Evolutionary conservation across 768 basidiomycete genomes (phyloP), one percentile per base, ranked within the genome.

Genomic region (Psilocybe subaeruginosa): DNA sequence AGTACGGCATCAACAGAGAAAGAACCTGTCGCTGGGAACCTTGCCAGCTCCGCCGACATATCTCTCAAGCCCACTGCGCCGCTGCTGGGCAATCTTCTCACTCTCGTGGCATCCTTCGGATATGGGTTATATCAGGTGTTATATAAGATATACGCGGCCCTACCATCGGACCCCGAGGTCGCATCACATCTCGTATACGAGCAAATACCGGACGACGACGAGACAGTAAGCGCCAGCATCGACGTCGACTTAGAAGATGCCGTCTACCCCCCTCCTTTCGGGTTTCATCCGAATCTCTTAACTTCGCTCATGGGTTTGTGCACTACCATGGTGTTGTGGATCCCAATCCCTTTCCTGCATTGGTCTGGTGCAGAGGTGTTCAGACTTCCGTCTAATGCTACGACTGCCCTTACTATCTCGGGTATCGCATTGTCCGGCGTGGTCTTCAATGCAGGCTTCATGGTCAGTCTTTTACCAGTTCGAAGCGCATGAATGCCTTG

Each of bases 101-200:
- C 91, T 1, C 82, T 95, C 31, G 61, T 84, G 14, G 91, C 90
- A 5, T 90, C 92, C 3, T 67, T 94, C 59, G 75, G 80, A 12
- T 93, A 90, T 70, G 91, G 87, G 12, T 74, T 91, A 5, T 93
- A 93, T 66, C 92, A 93, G 78, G 92, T 94, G 48, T 70, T 92
- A 45, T 95, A 95, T 83, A 95, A 93, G 78, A 85, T 81, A 71
- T 86, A 91, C 66, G 86, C 84, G 9, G 88, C 91, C 5, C 76
- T 92, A 14, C 85, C 89, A 3, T 83, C 80, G n/a, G 87, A 88
- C 64, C 82, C 85, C 2, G 86, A 88, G 60, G 71, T 77, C 17
- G 71, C 76, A 3, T 65, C 78, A 3, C 80, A 82, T 33, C 66
- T 60, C 37, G 64, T 72, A 14, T 89, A 90, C 70, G 76, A 76